phyloP scores from a whole-genome alignment of 768 basidiomycete genomes.

The Boletales sp. region DNA sequence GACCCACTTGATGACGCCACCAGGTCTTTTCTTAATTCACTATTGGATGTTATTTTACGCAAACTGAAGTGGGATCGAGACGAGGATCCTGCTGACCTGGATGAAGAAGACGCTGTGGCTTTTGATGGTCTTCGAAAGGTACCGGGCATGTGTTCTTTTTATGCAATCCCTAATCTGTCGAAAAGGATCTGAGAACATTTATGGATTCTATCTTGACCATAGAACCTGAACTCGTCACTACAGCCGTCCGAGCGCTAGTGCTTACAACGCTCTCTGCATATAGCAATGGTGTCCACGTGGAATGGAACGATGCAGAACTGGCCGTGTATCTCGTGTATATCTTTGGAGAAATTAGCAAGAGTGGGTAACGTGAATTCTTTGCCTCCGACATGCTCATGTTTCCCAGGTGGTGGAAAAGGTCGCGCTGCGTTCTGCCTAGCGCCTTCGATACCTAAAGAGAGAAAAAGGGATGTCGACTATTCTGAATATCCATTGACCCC shows the following conservation, averaged over 20 bases:
- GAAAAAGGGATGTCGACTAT: conserved; percentile 64
- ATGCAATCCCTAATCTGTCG: conserved; percentile 10
- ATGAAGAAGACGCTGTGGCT: conserved; percentile 81
- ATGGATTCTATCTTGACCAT: conserved; percentile 85
- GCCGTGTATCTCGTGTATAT: conserved; percentile 92
- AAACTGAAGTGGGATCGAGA: conserved; percentile 92
- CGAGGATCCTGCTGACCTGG: conserved; percentile 75
- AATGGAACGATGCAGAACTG: conserved; percentile 93
- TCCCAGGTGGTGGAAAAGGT: conserved; percentile 71
- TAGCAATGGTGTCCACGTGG: conserved; percentile 52
- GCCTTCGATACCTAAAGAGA: conserved; percentile 63
- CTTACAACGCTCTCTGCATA: conserved; percentile 72
- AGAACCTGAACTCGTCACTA: conserved; percentile 82
- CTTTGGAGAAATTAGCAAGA: conserved; percentile 90
- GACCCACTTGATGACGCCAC: conserved; percentile 62
- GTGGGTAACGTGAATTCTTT: conserved; percentile 40
- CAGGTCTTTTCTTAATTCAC: conserved; percentile 70
- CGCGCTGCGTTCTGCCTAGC: conserved; percentile 84
- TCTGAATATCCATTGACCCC: conserved; percentile 80
- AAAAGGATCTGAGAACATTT: conserved; percentile 78
- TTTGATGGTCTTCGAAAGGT: conserved; percentile 89
- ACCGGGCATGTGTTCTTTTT: conserved; percentile 13
- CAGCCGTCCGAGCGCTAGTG: conserved; percentile 69
- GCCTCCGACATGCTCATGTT: conserved; percentile 2
- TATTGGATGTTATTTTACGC: conserved; percentile 73